Percentiles rank a stretch among this genome's conserved stretches.
Evolutionary conservation across 129 eudicot species (phyloP).

Genomic region (Helianthus tuberosus): DNA sequence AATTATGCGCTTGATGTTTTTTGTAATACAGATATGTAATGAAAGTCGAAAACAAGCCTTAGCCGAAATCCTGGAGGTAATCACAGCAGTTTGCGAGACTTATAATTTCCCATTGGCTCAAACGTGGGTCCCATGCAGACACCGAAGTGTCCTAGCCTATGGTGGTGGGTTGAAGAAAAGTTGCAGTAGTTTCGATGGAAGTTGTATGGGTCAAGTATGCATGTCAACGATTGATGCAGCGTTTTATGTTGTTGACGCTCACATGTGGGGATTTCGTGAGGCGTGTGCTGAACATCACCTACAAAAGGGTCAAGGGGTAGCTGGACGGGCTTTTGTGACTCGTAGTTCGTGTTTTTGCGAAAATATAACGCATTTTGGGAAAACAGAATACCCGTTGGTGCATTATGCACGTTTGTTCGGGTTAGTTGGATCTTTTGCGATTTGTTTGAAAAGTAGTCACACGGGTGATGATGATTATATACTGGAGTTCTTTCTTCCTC

Average conservation of each 20-base stretch:
- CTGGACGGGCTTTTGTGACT: conserved; percentile 71
- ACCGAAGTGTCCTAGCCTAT: conserved; percentile 74
- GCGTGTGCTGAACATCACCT: conserved; percentile 93
- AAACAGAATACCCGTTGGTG: conserved; percentile 80
- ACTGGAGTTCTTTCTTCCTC: conserved; percentile 86
- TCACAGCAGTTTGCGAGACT: conserved; percentile 77
- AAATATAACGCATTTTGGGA: conserved; percentile 70
- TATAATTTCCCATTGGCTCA: conserved; percentile 84
- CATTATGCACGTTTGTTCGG: conserved; percentile 92
- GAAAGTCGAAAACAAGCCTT: conserved; percentile 85
- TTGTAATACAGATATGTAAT: conserved; percentile 72
- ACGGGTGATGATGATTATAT: conserved; percentile 83
- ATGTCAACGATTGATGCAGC: conserved; percentile 97
- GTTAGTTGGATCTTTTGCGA: conserved; percentile 70
- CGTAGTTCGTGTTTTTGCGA: conserved; percentile 68
- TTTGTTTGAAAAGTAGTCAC: conserved; percentile 71
- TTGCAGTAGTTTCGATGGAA: conserved; percentile 95
- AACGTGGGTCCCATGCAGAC: conserved; percentile 97
- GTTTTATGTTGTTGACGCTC: conserved; percentile 76
- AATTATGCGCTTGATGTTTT: conserved; percentile 29
- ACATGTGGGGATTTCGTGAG: conserved; percentile 88
- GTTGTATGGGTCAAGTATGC: conserved; percentile 92
- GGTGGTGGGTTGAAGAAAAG: conserved; percentile 91
- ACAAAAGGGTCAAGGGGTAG: conserved; percentile 94
- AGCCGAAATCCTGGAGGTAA: conserved; percentile 79